phyloP scores from a whole-genome alignment of 352 stramenopile species.

The Elongisporangium prolatum region DNA sequence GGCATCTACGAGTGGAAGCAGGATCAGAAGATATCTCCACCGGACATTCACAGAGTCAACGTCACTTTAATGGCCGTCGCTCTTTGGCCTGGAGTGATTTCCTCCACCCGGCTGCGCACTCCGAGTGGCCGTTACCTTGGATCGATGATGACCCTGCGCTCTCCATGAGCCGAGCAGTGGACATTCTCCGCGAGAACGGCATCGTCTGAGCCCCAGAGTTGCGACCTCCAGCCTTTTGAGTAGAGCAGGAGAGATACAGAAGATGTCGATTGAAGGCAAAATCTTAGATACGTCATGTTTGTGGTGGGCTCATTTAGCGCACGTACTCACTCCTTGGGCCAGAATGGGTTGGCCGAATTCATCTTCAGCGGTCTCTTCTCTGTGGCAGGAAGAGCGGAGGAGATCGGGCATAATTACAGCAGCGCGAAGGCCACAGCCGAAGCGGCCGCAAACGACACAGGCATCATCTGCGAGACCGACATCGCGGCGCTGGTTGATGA shows the following conservation, averaged over 20 bases:
- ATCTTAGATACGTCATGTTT: background rate
- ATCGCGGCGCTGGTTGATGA: constrained; percentile 9
- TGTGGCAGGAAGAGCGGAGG: background rate
- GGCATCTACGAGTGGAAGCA: background rate
- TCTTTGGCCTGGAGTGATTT: constrained; percentile 10
- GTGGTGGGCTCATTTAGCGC: constrained; percentile 3
- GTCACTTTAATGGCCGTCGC: background rate
- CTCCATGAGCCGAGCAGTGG: constrained; percentile 4
- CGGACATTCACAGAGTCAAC: background rate
- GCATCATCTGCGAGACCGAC: constrained; percentile 6
- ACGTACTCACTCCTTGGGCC: constrained; percentile 1
- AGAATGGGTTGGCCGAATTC: constrained; percentile 1
- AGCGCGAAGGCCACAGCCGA: constrained; percentile 24
- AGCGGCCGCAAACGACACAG: constrained; percentile 20
- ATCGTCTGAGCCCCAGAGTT: background rate
- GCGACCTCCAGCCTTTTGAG: background rate
- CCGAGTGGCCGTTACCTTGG: constrained; percentile 11
- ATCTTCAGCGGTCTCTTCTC: constrained; percentile 12
- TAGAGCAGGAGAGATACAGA: constrained; percentile 3
- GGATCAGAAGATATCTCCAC: background rate
- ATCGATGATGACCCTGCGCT: constrained; percentile 6
- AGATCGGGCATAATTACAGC: constrained; percentile 14
- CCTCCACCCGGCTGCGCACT: constrained; percentile 8
- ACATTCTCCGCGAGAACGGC: constrained; percentile 2
- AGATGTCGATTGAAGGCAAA: constrained; percentile 4